Conservation (phyloP, 2,329 filamentous ascomycete species). For the Colletotrichum sp. region DNA sequence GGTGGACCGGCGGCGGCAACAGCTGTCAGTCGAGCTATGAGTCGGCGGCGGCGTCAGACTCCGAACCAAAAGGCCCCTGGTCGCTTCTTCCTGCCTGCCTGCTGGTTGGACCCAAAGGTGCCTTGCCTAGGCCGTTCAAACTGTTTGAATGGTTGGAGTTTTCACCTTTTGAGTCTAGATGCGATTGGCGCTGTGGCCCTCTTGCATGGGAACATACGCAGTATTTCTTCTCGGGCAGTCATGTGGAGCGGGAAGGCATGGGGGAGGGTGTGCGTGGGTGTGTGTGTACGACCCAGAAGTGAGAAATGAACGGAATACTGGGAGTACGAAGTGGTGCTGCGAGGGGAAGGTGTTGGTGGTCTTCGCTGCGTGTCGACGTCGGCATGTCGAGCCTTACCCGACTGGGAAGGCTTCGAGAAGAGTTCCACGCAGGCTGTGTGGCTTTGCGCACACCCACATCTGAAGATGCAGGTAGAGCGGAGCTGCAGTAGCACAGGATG, state of each 20-base stretch:
- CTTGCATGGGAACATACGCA: neutral
- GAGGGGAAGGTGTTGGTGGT: neutral
- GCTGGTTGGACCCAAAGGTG: neutral
- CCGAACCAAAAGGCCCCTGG: neutral
- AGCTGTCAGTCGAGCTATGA: neutral
- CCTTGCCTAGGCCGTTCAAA: neutral
- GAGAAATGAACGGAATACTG: neutral
- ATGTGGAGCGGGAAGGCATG: conserved; percentile 7
- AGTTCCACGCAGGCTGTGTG: conserved; percentile 10
- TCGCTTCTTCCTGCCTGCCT: neutral
- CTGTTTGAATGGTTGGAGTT: neutral
- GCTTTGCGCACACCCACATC: conserved; percentile 14
- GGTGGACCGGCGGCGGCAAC: conserved; percentile 4
- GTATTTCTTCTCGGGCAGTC: conserved; percentile 1
- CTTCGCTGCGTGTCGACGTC: neutral
- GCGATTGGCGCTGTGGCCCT: neutral
- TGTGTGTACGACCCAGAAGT: neutral
- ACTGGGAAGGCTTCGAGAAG: conserved; percentile 19
- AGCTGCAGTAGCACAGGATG: neutral
- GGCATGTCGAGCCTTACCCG: neutral
- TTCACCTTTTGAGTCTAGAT: neutral
- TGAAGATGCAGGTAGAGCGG: neutral
- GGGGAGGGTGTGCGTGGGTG: neutral
- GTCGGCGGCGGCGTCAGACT: neutral
- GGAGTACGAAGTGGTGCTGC: neutral